Evolutionary conservation across 495 filamentous ascomycete genomes (phyloP).

Genomic region (Cercophora samala): DNA sequence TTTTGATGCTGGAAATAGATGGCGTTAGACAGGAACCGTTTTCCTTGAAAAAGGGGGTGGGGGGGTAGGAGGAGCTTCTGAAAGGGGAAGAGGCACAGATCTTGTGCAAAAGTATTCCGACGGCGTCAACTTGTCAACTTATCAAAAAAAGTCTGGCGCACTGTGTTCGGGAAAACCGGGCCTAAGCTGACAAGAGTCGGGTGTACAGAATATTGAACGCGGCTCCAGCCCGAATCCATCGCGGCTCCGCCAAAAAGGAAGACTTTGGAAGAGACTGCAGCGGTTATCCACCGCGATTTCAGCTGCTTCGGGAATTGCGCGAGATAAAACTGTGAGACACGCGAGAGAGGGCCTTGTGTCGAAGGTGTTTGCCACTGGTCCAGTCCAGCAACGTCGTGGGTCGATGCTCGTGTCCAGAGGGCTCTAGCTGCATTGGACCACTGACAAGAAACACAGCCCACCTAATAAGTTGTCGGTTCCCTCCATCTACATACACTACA

Average conservation of each 20-base stretch:
- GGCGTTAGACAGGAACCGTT: constrained; percentile 7
- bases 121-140: not conserved
- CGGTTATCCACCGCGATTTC: not conserved
- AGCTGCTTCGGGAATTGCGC: not conserved
- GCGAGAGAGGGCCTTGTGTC: not conserved
- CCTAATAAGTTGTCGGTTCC: not conserved
- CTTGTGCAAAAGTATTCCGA: not conserved
- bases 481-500: not conserved
- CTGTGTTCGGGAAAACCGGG: constrained; percentile 27
- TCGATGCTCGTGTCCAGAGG: not conserved
- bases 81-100: constrained; percentile 5
- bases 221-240: constrained; percentile 1
- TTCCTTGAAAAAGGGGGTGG: not conserved
- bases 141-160: constrained; percentile 9
- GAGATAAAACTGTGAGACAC: not conserved
- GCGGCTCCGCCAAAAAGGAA: not conserved
- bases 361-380: not conserved
- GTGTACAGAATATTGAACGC: not conserved
- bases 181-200: not conserved
- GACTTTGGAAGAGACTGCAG: not conserved
- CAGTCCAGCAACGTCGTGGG: not conserved
- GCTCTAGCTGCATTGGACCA: not conserved
- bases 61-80: not conserved
- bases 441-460: not conserved
- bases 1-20: constrained; percentile 22